These are phyloP conservation scores for Pilatotrama ljubarskyi DNA, from an alignment of 768 basidiomycete species.

Conservation along the genomic window DNA sequence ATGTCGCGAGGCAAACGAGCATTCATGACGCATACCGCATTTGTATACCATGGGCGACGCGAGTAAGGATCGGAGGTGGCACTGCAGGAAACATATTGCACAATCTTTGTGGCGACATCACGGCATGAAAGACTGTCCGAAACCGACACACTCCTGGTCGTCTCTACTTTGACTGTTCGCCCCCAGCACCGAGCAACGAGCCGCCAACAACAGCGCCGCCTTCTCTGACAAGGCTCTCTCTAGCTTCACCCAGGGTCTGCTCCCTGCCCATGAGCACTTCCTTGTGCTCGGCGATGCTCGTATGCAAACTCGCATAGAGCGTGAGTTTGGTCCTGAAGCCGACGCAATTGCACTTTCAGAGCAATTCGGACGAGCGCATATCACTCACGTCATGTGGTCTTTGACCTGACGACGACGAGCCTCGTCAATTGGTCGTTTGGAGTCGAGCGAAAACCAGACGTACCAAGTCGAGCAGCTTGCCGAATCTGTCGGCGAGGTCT, in stretches of 20 bases:
- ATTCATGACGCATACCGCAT: not conserved
- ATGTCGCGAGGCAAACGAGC: not conserved
- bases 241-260: conserved; percentile 35
- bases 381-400: conserved; percentile 48
- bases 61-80: too few relatives aligned
- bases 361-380: not conserved
- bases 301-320: conserved; percentile 46
- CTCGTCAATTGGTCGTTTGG: not conserved
- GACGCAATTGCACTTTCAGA: not conserved
- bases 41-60: not conserved
- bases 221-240: conserved; percentile 41
- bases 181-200: not conserved
- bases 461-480: conserved; percentile 51
- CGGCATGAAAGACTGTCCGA: too few relatives aligned
- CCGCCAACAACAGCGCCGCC: conserved; percentile 40
- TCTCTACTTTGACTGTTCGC: not conserved
- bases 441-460: conserved; percentile 25
- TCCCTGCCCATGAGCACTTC: conserved; percentile 43
- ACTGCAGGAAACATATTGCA: too few relatives aligned
- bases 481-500: conserved; percentile 47
- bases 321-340: conserved; percentile 45
- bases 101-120: too few relatives aligned
- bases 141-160: too few relatives aligned
- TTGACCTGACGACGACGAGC: conserved; percentile 36
- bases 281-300: conserved; percentile 43